phyloP scores from a whole-genome alignment of 805 yeast species.

The Spathaspora girioi region DNA sequence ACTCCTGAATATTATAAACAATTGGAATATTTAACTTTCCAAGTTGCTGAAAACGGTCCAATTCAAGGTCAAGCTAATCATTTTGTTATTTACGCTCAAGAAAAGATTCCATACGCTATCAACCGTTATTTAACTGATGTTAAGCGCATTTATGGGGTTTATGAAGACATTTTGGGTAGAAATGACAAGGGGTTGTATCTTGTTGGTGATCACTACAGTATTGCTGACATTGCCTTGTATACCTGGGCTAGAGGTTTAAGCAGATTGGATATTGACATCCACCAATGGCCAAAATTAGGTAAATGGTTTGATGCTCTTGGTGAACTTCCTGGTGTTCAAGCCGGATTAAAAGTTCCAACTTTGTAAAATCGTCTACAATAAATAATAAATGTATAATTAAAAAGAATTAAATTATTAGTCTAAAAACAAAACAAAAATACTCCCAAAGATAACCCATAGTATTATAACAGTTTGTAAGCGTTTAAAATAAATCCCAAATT shows the following conservation, averaged over 20 bases:
- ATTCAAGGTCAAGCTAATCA: slow-evolving; percentile 60
- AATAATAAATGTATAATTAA: neutral
- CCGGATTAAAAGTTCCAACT: slow-evolving; percentile 15
- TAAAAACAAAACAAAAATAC: neutral
- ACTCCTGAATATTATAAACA: slow-evolving; percentile 48
- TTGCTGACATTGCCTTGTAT: slow-evolving; percentile 53
- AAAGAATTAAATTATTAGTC: neutral
- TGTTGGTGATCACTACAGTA: slow-evolving; percentile 56
- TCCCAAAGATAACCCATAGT: neutral
- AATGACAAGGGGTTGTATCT: slow-evolving; percentile 46
- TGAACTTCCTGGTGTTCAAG: slow-evolving; percentile 28
- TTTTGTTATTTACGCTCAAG: slow-evolving; percentile 43
- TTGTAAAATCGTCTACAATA: neutral
- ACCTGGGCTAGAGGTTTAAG: slow-evolving; percentile 38
- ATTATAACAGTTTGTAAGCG: neutral
- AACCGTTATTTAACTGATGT: slow-evolving; percentile 51
- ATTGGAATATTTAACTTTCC: slow-evolving; percentile 53
- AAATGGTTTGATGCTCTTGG: slow-evolving; percentile 38
- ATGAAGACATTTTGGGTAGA: slow-evolving; percentile 46
- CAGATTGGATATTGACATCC: slow-evolving; percentile 25
- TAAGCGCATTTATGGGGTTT: slow-evolving; percentile 50
- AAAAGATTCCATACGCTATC: slow-evolving; percentile 52
- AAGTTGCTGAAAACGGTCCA: slow-evolving; percentile 51
- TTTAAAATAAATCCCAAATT: neutral
- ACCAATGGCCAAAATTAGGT: slow-evolving; percentile 35